These are phyloP conservation scores for Cercospora nicotianae DNA, from an alignment of 2,329 filamentous ascomycete species.

Conservation along the genomic window DNA sequence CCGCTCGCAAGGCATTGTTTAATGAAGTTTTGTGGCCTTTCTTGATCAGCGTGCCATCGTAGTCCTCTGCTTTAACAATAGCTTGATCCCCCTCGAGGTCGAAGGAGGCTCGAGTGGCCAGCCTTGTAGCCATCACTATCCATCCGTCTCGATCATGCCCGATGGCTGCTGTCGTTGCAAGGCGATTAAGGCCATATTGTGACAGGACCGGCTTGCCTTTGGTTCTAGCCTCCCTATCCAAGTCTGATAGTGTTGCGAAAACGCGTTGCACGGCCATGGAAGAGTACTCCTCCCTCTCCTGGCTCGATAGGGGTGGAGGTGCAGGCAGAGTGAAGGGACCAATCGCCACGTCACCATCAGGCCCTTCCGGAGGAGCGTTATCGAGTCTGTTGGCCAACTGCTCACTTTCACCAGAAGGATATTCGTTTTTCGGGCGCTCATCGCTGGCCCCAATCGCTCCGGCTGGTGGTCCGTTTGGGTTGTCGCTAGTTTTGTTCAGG, in stretches of 20 bases:
- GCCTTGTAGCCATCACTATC: conserved; percentile 80
- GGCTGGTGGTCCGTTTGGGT: neutral
- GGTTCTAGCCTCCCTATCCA: conserved; percentile 70
- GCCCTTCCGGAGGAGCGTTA: conserved; percentile 55
- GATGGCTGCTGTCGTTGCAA: conserved; percentile 65
- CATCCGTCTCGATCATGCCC: conserved; percentile 85
- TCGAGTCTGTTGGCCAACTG: conserved; percentile 78
- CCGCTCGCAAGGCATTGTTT: conserved; percentile 72
- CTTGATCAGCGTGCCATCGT: conserved; percentile 21
- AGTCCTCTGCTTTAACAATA: conserved; percentile 39
- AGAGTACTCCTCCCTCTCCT: conserved; percentile 71
- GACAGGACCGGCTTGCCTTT: conserved; percentile 29
- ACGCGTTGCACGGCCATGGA: conserved; percentile 73
- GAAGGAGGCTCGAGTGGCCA: conserved; percentile 76
- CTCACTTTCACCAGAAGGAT: conserved; percentile 65
- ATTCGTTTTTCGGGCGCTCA: neutral
- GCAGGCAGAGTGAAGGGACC: conserved; percentile 77
- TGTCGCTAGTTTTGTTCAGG: conserved; percentile 34
- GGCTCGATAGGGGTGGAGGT: conserved; percentile 69
- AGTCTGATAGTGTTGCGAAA: conserved; percentile 71
- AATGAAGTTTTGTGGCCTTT: conserved; percentile 48
- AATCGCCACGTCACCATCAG: conserved; percentile 54
- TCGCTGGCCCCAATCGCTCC: neutral
- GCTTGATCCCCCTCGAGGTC: conserved; percentile 60
- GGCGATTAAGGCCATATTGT: conserved; percentile 72